Evolutionary conservation across 306 rosid species (phyloP).

Genomic region (Myrica gale): DNA sequence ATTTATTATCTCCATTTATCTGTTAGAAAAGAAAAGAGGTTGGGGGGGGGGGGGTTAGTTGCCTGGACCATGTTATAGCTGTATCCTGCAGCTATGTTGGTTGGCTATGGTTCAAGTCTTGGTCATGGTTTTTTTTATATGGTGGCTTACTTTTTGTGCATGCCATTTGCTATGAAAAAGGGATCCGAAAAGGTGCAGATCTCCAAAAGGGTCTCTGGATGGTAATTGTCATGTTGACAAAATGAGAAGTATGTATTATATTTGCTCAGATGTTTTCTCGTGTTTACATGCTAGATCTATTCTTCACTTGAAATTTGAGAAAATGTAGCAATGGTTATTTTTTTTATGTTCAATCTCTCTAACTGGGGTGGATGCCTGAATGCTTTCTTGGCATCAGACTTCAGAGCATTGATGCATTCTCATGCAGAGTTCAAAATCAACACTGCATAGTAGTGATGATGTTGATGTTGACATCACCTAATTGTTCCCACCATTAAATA

Average conservation of each 20-base stretch:
- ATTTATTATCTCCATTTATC: conserved; percentile 1
- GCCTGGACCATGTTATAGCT: not conserved
- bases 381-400: not conserved
- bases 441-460: not conserved
- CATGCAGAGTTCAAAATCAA: too few species aligned
- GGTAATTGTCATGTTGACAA: not conserved
- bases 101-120: not conserved
- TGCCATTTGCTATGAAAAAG: not conserved
- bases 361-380: not conserved
- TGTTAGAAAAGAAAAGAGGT: not conserved
- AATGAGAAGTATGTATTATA: not conserved
- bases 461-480: not conserved
- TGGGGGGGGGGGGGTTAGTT: not conserved
- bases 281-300: not conserved
- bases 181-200: not conserved
- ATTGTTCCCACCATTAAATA: conserved; percentile 16
- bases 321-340: not conserved
- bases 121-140: not conserved
- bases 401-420: not conserved
- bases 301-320: not conserved
- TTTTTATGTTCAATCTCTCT: too few species aligned
- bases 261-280: not conserved
- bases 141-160: not conserved
- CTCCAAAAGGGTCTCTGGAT: not conserved
- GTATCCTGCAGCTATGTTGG: not conserved